Percentiles rank a stretch among this genome's conserved stretches.
Conservation (phyloP, 2,329 filamentous ascomycete genomes). For the Didymellaceae sp. region DNA sequence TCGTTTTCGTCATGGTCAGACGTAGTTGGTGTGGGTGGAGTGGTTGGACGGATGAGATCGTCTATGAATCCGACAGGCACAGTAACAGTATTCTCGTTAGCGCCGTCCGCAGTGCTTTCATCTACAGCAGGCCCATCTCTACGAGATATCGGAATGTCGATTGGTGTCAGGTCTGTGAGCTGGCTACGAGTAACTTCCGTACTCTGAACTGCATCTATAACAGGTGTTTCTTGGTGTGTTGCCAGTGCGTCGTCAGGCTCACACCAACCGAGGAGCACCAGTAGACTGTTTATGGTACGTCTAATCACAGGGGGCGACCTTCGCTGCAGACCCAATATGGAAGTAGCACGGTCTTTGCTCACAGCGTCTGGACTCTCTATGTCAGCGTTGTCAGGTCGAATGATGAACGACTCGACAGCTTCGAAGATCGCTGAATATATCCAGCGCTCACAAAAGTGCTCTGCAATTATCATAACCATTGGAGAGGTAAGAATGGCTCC, state of each 20-base stretch:
- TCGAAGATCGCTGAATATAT: conserved; percentile 37
- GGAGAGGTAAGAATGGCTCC: conserved; percentile 36
- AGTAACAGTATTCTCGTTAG: conserved; percentile 11
- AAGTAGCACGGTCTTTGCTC: conserved; percentile 27
- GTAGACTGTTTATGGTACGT: conserved; percentile 29
- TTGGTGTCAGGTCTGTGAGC: conserved; percentile 31
- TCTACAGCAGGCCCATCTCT: conserved; percentile 6
- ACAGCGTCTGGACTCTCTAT: conserved; percentile 32
- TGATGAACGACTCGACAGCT: conserved; percentile 37
- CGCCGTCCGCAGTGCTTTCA: too few relatives aligned
- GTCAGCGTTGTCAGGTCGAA: conserved; percentile 41
- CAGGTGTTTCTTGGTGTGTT: conserved; percentile 5
- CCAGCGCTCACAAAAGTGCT: conserved; percentile 37
- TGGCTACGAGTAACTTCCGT: conserved; percentile 29
- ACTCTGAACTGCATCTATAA: conserved; percentile 12
- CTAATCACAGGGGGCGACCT: conserved; percentile 32
- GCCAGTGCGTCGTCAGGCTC: conserved; percentile 7
- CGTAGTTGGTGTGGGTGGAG: conserved; percentile 35
- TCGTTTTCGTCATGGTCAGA: conserved; percentile 41
- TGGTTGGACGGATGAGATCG: conserved; percentile 26
- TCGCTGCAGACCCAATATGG: conserved; percentile 32
- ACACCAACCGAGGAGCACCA: conserved; percentile 38
- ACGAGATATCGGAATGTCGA: conserved; percentile 30
- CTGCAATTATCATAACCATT: conserved; percentile 32
- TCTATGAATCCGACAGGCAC: conserved; percentile 19